Base-by-base conservation (phyloP, 352 stramenopile species). In the Paralagenidium karlingii region DNA sequence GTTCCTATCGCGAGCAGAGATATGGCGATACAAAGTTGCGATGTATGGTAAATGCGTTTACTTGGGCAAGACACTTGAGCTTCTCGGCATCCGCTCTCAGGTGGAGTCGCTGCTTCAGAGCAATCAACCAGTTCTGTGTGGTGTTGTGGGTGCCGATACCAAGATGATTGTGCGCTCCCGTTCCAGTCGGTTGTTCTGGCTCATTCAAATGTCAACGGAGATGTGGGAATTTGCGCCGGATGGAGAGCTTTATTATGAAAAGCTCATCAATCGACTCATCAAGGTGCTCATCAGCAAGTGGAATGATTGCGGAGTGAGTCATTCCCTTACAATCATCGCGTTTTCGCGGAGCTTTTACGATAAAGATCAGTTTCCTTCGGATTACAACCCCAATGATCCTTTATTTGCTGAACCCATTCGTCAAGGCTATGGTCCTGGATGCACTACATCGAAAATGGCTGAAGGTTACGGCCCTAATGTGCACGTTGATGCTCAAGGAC, bases 101-200 rank as follows among this genome's bases (percentile, higher is more conserved):
- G 87, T 96, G 90, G 95, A 28, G 59, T 96, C 13, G 57, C 94
- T 27, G 60, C 74, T 1, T 69, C 69, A 25, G 68, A 68, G 24
- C 57, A 74, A 68, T 2, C 16, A 36, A 7, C 30, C 19, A 20
- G 60, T 95, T 1, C 47, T 77, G 32, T 97, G 80, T 24, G 96
- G 94, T 11, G 77, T 99, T 28, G 85, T 99, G 38, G 92, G 85
- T 22, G 76, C 94, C 16, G 67, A 91, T 19, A 99, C 96, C 5
- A 98, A 97, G 56, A 88, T 99, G 31, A 97, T 95, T 16, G 96
- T 94, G 10, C 77, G 71, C 39, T 98, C 90, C 22, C 74, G 92
- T 9, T 97, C 88, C 2, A 92, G 90, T 33, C 70, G 95, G 12
- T 82, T 99, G 41, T 94, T 98, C 43, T 99, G 94, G 93, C 74